Evolutionary conservation across 1,139 yeast species (phyloP).

Genomic region (Oligophagozyma castellii): DNA sequence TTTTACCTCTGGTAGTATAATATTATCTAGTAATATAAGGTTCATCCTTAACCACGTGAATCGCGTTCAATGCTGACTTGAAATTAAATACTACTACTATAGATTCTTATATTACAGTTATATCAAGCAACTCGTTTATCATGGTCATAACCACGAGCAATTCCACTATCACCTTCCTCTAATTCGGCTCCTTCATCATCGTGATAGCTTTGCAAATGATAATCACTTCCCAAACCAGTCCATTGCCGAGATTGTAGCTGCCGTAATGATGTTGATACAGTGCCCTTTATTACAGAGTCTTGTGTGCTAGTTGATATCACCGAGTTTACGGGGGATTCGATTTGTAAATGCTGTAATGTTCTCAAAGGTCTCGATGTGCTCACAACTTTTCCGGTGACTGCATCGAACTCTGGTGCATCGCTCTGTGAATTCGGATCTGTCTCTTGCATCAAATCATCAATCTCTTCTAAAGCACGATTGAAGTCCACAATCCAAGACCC

Average conservation of each 20-base stretch:
- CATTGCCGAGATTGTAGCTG: conserved; percentile 62
- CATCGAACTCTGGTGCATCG: conserved; percentile 74
- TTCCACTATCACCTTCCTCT: conserved; percentile 74
- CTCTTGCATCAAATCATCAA: conserved; percentile 21
- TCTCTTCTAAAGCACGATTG: conserved; percentile 27
- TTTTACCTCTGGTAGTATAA: too few relatives aligned
- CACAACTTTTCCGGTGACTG: conserved; percentile 69
- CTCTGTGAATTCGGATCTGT: conserved; percentile 13
- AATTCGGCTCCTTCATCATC: conserved; percentile 53
- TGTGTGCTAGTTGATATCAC: too few relatives aligned
- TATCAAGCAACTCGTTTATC: too few relatives aligned
- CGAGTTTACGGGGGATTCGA: conserved; percentile 25
- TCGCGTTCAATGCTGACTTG: too few relatives aligned
- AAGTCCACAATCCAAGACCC: conserved; percentile 90
- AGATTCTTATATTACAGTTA: too few relatives aligned
- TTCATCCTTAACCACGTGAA: too few relatives aligned
- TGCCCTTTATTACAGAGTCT: conserved; percentile 42
- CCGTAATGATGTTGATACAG: conserved; percentile 82
- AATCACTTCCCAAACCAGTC: conserved; percentile 91
- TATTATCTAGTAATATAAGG: too few relatives aligned
- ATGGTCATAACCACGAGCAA: conserved; percentile 66
- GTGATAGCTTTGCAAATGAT: conserved; percentile 30
- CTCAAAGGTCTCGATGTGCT: conserved; percentile 64
- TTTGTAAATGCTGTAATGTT: conserved; percentile 47
- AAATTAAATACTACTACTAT: too few relatives aligned